Base-by-base conservation (phyloP, 2,329 filamentous ascomycete species). In the Beauveria caledonica region DNA sequence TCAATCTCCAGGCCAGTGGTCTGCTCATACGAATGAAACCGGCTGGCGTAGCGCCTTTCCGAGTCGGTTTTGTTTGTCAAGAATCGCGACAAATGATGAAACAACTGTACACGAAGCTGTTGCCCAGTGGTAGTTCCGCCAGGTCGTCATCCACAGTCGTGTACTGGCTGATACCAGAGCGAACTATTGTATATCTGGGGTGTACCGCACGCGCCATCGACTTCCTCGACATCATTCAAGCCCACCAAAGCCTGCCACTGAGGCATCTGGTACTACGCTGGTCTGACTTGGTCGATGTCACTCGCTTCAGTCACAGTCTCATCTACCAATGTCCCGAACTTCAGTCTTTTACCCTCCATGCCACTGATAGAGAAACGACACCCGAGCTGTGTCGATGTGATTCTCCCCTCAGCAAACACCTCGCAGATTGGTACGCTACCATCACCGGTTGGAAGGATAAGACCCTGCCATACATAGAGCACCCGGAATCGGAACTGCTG, bases 101-200 rank as follows among this genome's bases (percentile, higher is more conserved):
- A 39, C 8, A 9, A 15, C 19, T 51, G 6, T 61, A 61, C 39
- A 50, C 46, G 15, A 56, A 51, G 59, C 45, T 61, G 25, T 46
- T 25, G 17, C 23, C 44, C 7, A 19, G 51, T 23, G 51, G 33
- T 25, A 45, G 23, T 15, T 9, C 8, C 40, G 11, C 27, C 17
- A 27, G 17, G 6, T 33, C 50, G 9, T 44, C 48, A 25, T n/a
- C 36, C 3, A 40, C 46, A 2, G 39, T 36, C 5, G 53, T 51
- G 19, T 61, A 61, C 52, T 61, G 59, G 59, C 45, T 61, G 52
- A 50, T 56, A 36, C 59, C 59, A 17, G 52, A 61, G 5, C 51
- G 36, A 5, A 61, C 59, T 23, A 39, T 61, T 21, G 21, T 57
- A 2, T 61, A 61, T 19, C 39, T 61, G 46, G 52, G 59, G 15